phyloP scores from a whole-genome alignment of 345 rosid species.

The Triadica sebifera region DNA sequence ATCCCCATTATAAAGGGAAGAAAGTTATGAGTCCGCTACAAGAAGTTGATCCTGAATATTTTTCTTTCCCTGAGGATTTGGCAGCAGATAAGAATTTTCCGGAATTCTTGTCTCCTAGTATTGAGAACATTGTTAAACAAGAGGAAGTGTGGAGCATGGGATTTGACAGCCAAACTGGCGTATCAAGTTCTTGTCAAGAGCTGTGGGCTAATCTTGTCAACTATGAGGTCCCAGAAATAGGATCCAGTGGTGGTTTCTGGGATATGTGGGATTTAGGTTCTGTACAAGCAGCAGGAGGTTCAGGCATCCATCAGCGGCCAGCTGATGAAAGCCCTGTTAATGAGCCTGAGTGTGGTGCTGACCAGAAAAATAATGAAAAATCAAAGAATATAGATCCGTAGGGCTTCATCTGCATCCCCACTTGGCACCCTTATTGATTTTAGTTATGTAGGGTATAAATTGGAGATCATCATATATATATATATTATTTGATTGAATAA shows the following conservation, averaged over 20 bases:
- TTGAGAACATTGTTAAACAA: constrained; percentile 40
- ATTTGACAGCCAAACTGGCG: constrained; percentile 44
- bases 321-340: too few relatives aligned
- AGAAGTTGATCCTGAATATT: constrained; percentile 43
- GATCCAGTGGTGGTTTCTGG: constrained; percentile 44
- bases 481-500: constrained; percentile 20
- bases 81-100: constrained; percentile 31
- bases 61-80: constrained; percentile 51
- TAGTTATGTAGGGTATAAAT: constrained; percentile 17
- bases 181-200: constrained; percentile 49
- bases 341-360: too few relatives aligned
- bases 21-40: constrained; percentile 37
- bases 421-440: constrained; percentile 22
- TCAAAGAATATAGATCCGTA: constrained; percentile 29
- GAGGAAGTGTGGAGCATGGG: constrained; percentile 70
- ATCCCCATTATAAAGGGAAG: constrained; percentile 44
- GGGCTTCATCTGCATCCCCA: constrained; percentile 24
- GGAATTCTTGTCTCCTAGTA: constrained; percentile 34
- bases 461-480: too few relatives aligned
- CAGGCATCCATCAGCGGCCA: constrained; percentile 46
- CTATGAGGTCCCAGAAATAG: constrained; percentile 51
- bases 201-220: constrained; percentile 47
- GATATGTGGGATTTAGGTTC: constrained; percentile 67
- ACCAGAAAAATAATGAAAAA: too few relatives aligned
- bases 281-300: constrained; percentile 44